Base-by-base conservation (phyloP, 2,329 filamentous ascomycete genomes). In the Curvularia sp. region DNA sequence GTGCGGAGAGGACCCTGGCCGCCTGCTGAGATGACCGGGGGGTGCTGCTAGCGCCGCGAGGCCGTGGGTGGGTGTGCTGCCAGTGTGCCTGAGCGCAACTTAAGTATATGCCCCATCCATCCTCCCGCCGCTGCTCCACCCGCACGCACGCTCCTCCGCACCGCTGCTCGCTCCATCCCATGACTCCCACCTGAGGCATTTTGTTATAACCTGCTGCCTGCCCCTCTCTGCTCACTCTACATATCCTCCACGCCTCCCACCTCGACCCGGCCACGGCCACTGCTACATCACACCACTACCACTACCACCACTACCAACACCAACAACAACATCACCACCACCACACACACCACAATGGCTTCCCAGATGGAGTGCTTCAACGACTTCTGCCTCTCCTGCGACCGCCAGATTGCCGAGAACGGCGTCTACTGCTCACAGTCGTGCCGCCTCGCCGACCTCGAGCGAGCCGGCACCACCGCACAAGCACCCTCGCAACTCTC, bases 361-460 rank as follows among this genome's bases (percentile, higher is more conserved):
- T 75, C 75, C 64, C 72, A 77, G 53, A 82, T 83, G 79, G 81
- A 82, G 73, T 97, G 93, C 92, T 91, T 91, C 71, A 91, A 90
- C 78, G 89, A 96, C 79, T 97, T 92, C 86, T 97, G 93, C 84
- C 88, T 97, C 70, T 88, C 90, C 82, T 97, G 93, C 83, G 93
- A 97, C 81, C 89, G 90, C 81, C 91, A 96, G 80, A 93, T 90
- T 60, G 86, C 91, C 56, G 77, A 79, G 60, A 88, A 88, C 62
- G 88, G 88, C 64, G 88, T 91, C 66, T 97, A 96, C 84, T 97
- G 93, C 85, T 96, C 92, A 47, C 93, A 97, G 80, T 87, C 91
- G 30, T 97, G 93, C 85, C 87, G 92, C 65, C 84, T 97, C 44
- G 90, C 91, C 66, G 93, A 97, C 79, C 88, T 94, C 70, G 93